A percentile compares a stretch with the other conserved stretches of the same genome.
Conservation (phyloP, 768 basidiomycete genomes). For the Mycena filopes region DNA sequence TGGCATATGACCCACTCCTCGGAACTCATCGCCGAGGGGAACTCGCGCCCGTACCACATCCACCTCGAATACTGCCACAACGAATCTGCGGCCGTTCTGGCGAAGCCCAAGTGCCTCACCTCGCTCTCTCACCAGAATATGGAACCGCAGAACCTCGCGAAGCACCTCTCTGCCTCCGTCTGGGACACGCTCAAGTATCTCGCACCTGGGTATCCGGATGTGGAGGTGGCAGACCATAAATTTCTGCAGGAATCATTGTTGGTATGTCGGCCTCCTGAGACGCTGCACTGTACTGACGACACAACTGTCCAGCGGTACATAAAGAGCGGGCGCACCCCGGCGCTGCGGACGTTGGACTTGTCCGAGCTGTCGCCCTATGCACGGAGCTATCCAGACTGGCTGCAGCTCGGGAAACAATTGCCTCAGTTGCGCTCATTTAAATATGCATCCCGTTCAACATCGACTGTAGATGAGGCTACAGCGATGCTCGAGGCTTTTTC, state of each 20-base stretch:
- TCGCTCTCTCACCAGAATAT: not conserved
- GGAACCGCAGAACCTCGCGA: not conserved
- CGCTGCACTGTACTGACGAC: not conserved
- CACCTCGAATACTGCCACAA: conserved; percentile 9
- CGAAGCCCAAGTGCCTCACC: not conserved
- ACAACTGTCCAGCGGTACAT: conserved; percentile 3
- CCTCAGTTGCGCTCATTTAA: not conserved
- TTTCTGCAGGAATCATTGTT: not conserved
- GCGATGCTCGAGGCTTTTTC: not conserved
- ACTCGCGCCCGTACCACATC: not conserved
- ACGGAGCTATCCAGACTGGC: not conserved
- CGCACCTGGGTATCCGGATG: not conserved
- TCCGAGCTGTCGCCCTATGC: not conserved
- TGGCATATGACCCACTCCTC: not conserved
- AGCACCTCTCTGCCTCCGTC: not conserved
- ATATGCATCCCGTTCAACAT: not conserved
- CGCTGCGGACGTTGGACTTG: conserved; percentile 2
- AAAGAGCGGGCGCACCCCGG: conserved; percentile 1
- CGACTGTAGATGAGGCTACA: not conserved
- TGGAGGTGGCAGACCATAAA: not conserved
- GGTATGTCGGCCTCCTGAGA: not conserved
- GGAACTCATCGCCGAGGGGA: conserved; percentile 5
- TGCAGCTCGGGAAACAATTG: not conserved
- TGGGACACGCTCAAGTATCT: conserved; percentile 12
- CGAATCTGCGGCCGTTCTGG: not conserved